Conservation (phyloP, 2,329 filamentous ascomycete species). For the Beauveria australis region DNA sequence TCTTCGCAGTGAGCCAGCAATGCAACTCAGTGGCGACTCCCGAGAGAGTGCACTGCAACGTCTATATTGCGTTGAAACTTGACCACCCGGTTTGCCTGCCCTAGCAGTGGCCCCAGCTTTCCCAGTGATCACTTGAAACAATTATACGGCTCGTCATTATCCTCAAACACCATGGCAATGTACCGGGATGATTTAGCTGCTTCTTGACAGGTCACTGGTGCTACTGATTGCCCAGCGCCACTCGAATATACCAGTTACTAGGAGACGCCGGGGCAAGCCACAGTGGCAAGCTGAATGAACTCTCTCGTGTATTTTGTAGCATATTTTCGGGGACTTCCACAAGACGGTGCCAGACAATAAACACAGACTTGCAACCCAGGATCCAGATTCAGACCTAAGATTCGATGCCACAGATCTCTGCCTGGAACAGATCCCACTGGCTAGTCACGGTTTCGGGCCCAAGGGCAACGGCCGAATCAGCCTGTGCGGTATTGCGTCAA, state of each 20-base stretch:
- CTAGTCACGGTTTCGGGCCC: neutral
- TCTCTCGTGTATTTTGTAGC: neutral
- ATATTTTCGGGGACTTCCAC: neutral
- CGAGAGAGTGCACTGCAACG: neutral
- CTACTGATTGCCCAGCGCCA: too few species aligned
- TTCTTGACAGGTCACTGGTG: neutral
- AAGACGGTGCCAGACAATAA: neutral
- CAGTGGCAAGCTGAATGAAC: neutral
- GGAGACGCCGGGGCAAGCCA: neutral
- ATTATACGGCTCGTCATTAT: neutral
- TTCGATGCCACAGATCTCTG: neutral
- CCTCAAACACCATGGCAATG: neutral
- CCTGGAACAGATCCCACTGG: neutral
- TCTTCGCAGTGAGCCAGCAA: neutral
- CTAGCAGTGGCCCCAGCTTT: conserved; percentile 1
- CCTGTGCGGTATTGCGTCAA: too few species aligned
- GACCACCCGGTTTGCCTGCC: neutral
- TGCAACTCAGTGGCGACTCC: neutral
- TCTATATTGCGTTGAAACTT: neutral
- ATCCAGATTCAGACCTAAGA: neutral
- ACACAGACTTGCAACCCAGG: neutral
- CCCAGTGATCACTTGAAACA: neutral
- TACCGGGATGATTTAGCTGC: neutral
- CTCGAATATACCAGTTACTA: neutral
- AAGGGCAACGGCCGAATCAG: too few species aligned